Conservation (phyloP, 2,329 filamentous ascomycete genomes). For the Cercospora sojina region DNA sequence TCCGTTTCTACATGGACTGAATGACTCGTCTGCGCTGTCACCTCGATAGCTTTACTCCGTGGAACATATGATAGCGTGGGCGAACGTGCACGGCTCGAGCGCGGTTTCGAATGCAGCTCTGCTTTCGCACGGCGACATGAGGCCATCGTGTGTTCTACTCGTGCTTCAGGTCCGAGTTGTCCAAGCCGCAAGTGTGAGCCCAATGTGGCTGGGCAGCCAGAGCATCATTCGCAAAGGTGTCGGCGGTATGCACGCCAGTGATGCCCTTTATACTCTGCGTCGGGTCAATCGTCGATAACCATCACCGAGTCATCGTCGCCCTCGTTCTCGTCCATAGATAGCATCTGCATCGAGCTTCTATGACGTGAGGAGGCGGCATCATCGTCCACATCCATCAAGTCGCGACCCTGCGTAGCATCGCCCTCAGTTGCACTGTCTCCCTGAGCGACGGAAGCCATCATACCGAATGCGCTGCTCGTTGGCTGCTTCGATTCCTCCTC, state of each 20-base stretch:
- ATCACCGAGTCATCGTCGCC: neutral
- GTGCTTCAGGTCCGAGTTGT: no score
- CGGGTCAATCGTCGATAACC: neutral
- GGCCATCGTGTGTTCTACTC: no score
- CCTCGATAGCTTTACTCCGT: no score
- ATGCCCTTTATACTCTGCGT: neutral
- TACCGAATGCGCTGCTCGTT: constrained; percentile 14
- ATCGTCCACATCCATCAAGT: constrained; percentile 10
- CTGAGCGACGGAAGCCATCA: constrained; percentile 19
- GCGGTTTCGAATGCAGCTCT: no score
- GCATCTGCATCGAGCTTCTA: constrained; percentile 4
- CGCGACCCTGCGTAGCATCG: constrained; percentile 12
- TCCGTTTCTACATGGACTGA: neutral
- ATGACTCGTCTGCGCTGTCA: no score
- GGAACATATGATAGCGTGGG: no score
- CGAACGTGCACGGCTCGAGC: no score
- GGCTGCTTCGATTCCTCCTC: constrained; percentile 19
- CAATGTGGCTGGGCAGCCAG: neutral
- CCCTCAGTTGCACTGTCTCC: constrained; percentile 17
- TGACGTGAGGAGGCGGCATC: neutral
- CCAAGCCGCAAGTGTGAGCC: neutral
- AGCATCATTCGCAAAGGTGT: neutral
- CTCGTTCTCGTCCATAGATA: neutral
- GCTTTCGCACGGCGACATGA: no score
- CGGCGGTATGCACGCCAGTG: neutral